Percentiles rank a stretch among this genome's conserved stretches.
These are phyloP conservation scores for Circinella umbellata DNA, from an alignment of 371 early-diverging fungal genomes.

Conservation along the genomic window DNA sequence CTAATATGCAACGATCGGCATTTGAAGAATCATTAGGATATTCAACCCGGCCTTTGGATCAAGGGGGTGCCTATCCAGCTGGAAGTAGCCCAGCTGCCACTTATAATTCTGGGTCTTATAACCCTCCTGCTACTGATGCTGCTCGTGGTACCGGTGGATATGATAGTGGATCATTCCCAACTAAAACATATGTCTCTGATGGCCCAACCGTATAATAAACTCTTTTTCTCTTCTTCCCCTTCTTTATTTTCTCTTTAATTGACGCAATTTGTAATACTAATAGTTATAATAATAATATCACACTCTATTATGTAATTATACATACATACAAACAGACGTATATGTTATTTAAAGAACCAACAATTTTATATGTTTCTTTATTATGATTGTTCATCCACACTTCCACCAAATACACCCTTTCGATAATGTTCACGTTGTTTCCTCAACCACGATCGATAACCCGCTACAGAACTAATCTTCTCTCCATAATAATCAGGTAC, in stretches of 20 bases:
- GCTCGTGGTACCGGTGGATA: not conserved
- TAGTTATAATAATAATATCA: too few species aligned
- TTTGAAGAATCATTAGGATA: slow-evolving; percentile 22
- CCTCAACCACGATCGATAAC: slow-evolving; percentile 88
- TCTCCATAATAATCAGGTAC: slow-evolving; percentile 95
- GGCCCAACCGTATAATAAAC: not conserved
- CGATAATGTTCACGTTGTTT: slow-evolving; percentile 85
- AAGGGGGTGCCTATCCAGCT: not conserved
- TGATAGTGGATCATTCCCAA: not conserved
- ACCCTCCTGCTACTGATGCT: too few species aligned
- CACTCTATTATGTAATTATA: too few species aligned
- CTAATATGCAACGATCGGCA: slow-evolving; percentile 26
- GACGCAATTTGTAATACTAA: too few species aligned
- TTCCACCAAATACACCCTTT: slow-evolving; percentile 72
- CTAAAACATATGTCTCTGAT: slow-evolving; percentile 6
- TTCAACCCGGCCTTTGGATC: not conserved
- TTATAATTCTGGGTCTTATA: not conserved
- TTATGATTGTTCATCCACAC: slow-evolving; percentile 22
- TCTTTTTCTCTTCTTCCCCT: not conserved
- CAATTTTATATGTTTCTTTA: too few species aligned
- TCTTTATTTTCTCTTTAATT: not conserved
- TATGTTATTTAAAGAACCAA: too few species aligned
- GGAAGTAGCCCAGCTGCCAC: not conserved
- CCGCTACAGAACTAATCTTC: slow-evolving; percentile 81
- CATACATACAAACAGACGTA: too few species aligned